These are phyloP conservation scores for Lachnellula cervina DNA, from an alignment of 2,329 filamentous ascomycete species.

Conservation along the genomic window DNA sequence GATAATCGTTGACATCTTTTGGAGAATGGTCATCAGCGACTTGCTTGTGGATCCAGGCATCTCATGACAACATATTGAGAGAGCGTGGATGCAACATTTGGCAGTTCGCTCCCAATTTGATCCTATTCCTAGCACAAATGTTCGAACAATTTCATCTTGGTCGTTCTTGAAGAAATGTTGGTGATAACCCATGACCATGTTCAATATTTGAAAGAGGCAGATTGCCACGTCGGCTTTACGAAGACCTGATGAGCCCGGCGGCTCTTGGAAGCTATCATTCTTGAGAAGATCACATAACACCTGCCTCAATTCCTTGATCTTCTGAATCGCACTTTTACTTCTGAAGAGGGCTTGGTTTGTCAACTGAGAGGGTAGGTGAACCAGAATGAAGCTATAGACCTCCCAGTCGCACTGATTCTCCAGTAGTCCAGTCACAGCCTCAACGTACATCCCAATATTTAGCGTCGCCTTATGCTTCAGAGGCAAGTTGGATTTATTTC, in stretches of 20 bases:
- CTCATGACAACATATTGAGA: conserved; percentile 94
- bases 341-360: conserved; percentile 81
- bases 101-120: conserved; percentile 75
- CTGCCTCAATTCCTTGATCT: conserved; percentile 71
- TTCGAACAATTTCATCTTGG: conserved; percentile 81
- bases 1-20: conserved; percentile 93
- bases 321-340: conserved; percentile 57
- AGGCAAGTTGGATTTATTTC: neutral
- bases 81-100: conserved; percentile 88
- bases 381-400: conserved; percentile 83
- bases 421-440: conserved; percentile 68
- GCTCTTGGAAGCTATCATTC: conserved; percentile 72
- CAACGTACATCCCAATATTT: conserved; percentile 56
- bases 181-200: conserved; percentile 87
- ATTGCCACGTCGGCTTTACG: conserved; percentile 85
- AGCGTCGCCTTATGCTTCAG: conserved; percentile 12
- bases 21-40: conserved; percentile 76
- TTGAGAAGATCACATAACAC: conserved; percentile 80
- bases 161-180: conserved; percentile 77
- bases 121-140: conserved; percentile 80
- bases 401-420: conserved; percentile 81
- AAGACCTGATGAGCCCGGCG: conserved; percentile 70
- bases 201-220: conserved; percentile 81
- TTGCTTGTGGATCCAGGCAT: conserved; percentile 83
- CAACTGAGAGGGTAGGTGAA: conserved; percentile 80